These are phyloP conservation scores for Discostella stelligera DNA, from an alignment of 352 stramenopile species.

Conservation along the genomic window DNA sequence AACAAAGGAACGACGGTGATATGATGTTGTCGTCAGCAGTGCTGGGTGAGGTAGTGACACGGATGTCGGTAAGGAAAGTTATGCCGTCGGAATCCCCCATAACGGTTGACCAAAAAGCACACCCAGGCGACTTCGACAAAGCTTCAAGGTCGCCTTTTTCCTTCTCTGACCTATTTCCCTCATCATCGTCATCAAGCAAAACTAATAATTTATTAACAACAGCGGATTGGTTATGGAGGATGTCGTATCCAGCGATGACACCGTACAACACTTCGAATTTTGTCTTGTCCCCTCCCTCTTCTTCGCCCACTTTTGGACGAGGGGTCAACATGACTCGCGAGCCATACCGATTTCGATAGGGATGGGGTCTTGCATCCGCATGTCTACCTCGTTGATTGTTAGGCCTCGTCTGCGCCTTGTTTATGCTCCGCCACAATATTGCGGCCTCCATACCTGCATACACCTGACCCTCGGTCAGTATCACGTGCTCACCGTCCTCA, in stretches of 20 bases:
- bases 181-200: slow-evolving; percentile 45
- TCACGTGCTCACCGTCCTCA: slow-evolving; percentile 39
- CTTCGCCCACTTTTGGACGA: slow-evolving; percentile 12
- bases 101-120: slow-evolving; percentile 63
- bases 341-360: slow-evolving; percentile 30
- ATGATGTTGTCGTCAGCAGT: not conserved
- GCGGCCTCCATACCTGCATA: slow-evolving; percentile 66
- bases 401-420: slow-evolving; percentile 7
- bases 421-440: slow-evolving; percentile 43
- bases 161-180: slow-evolving; percentile 2
- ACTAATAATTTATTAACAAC: slow-evolving; percentile 51
- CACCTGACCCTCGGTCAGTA: slow-evolving; percentile 77
- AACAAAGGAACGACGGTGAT: slow-evolving; percentile 3
- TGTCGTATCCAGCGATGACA: slow-evolving; percentile 43
- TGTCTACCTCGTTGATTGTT: not conserved
- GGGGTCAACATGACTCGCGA: slow-evolving; percentile 55
- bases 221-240: slow-evolving; percentile 8
- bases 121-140: not conserved
- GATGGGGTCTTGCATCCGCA: not conserved
- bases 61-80: slow-evolving; percentile 33
- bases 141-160: not conserved
- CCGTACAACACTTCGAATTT: slow-evolving; percentile 46
- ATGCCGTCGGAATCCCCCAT: slow-evolving; percentile 21
- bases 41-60: not conserved
- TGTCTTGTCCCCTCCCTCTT: slow-evolving; percentile 9